Evolutionary conservation across 192 early-diverging fungal species (phyloP), one percentile per base, ranked within the genome.

Genomic region (Oehlia diaphana): DNA sequence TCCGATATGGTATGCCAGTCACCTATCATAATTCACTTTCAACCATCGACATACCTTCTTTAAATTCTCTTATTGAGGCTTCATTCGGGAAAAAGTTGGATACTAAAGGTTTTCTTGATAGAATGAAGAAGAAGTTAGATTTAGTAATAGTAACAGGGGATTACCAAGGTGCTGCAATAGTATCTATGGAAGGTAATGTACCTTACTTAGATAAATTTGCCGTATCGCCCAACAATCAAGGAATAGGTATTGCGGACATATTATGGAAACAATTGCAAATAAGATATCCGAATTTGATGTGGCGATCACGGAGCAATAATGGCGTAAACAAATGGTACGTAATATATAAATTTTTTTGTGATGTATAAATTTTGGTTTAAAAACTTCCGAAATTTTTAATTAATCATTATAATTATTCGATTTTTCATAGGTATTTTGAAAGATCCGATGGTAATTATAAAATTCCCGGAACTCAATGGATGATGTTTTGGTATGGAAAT

Each of bases 131-230:
- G 2, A 86, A 82, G 37, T 82, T 93, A 19, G 86, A 87, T 50
- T 81, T 85, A 6, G 86, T 93, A 28, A 96, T 96, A 53, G 81
- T 98, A 42, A 94, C 94, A 0, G 97, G 96, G 8, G 94, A 96
- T 76, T 98, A 98, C 83, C 89, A 95, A 81, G 97, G 97, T 31
- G 96, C 95, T 0, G 93, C 92, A 0, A 88, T 97, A 19, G 91
- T 96, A 42, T 97, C 96, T 0, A 76, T 86, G 31, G 96, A 97
- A 80, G 23, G 68, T 23, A 39, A 53, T 4, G 65, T 80, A 13
- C 74, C 84, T 28, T 98, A 98, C 76, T 83, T 98, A 28, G 97
- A 98, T 87, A 98, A 98, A 79, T 97, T 97, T 85, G 94, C 94
- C 0, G 94, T 97, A 19, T 87, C 90, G 3, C 97, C 96, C 1